These are phyloP conservation scores for Umbilicus rupestris DNA, from an alignment of 164 flowering plant genomes.

Conservation along the genomic window DNA sequence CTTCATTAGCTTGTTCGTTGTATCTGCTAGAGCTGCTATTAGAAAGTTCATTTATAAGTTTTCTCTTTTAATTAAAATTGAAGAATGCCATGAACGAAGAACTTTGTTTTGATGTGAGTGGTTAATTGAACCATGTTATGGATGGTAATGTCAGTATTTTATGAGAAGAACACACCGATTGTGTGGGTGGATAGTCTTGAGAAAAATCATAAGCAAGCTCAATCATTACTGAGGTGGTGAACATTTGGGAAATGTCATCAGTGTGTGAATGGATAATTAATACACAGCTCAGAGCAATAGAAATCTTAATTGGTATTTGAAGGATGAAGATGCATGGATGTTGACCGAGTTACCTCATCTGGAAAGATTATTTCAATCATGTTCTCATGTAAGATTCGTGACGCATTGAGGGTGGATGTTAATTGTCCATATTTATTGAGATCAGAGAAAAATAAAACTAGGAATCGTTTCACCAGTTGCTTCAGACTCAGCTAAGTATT, in stretches of 20 bases:
- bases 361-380: not conserved
- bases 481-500: too few species aligned
- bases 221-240: not conserved
- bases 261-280: not conserved
- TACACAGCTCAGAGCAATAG: not conserved
- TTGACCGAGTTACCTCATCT: not conserved
- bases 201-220: not conserved
- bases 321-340: not conserved
- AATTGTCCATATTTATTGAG: too few species aligned
- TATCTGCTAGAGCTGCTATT: not conserved
- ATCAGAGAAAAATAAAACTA: too few species aligned
- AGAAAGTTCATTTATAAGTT: not conserved
- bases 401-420: not conserved
- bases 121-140: not conserved
- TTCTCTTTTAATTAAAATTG: not conserved
- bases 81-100: too few species aligned
- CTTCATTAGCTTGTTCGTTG: not conserved
- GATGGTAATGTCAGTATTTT: not conserved
- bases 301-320: not conserved
- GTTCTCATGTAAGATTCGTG: not conserved
- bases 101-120: not conserved
- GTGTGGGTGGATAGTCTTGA: not conserved
- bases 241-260: not conserved
- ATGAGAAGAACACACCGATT: not conserved
- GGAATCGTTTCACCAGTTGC: too few species aligned